Base-by-base conservation (phyloP, 2,329 filamentous ascomycete genomes). In the Curvularia hawaiiensis region DNA sequence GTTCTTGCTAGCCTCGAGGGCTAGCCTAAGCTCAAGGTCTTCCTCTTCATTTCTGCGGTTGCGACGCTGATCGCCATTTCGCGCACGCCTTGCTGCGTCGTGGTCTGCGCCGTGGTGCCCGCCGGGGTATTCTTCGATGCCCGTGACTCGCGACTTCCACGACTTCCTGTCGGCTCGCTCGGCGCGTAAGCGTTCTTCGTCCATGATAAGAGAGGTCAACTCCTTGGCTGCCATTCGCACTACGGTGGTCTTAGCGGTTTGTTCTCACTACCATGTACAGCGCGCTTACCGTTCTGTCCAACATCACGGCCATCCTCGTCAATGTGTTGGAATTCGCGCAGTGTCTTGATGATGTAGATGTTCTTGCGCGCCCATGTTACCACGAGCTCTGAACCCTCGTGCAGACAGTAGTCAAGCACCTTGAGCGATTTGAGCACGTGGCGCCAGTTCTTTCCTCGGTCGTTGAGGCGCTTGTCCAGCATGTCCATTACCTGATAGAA, bases 401-500 rank as follows among this genome's bases (percentile, higher is more conserved):
- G 95, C 56, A 99, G 83, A 79, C 93, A 97, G 79, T 99, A 99
- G 78, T 99, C 95, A 56, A 98, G 85, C 52, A 99, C 95, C 77
- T 99, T 99, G 67, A 99, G 83, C 41, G 95, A 96, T 79, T 99
- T 99, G 59, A 99, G 82, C 12, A 99, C 95, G 76, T 99, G 95
- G 70, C 95, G 89, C 95, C 95, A 99, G 77, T 99, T 99, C 84
- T 98, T 99, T 74, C 95, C 95, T 79, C 99, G 98, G 79, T 99
- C 95, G 72, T 99, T 99, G 72, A 99, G 82, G 67, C 95, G 90
- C 83, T 98, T 98, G 80, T 99, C 95, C 66, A 99, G 84, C 92
- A 99, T 99, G 77, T 99, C 95, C 89, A 99, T 97, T 71, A 99
- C 97, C 77, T 99, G 94, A 81, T 97, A 97, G 81, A 99, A 99